These are phyloP conservation scores for Populus hybrid DNA, from an alignment of 441 rosid genomes.

Conservation along the genomic window DNA sequence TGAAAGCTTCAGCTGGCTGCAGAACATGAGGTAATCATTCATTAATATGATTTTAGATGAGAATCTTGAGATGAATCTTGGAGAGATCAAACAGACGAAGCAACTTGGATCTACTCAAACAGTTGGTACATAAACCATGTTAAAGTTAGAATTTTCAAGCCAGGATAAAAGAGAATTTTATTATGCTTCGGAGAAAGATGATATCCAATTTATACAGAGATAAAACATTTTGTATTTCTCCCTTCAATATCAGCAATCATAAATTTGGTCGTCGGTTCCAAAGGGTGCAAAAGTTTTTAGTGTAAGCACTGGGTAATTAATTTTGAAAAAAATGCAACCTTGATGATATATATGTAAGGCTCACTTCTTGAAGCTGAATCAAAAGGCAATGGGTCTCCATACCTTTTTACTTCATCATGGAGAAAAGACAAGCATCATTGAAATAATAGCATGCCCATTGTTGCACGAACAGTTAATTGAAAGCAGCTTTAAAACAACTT, in stretches of 20 bases:
- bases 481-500: not conserved
- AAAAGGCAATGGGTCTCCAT: not conserved
- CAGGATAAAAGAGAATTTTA: not conserved
- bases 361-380: not conserved
- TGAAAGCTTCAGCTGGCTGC: constrained; percentile 93
- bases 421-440: not conserved
- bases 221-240: not conserved
- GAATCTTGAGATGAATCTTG: not conserved
- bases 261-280: not conserved
- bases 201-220: not conserved
- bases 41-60: not conserved
- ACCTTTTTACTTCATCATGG: not conserved
- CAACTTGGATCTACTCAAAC: not conserved
- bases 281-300: not conserved
- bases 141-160: not conserved
- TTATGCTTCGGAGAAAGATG: not conserved
- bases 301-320: not conserved
- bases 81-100: not conserved
- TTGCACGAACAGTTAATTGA: not conserved
- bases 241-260: not conserved
- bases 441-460: not conserved
- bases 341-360: not conserved
- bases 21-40: constrained; percentile 20
- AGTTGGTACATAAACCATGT: not conserved
- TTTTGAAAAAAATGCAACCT: not conserved